Evolutionary conservation across 1,284 basidiomycete species (phyloP).

Genomic region (Spongiforma sp.): DNA sequence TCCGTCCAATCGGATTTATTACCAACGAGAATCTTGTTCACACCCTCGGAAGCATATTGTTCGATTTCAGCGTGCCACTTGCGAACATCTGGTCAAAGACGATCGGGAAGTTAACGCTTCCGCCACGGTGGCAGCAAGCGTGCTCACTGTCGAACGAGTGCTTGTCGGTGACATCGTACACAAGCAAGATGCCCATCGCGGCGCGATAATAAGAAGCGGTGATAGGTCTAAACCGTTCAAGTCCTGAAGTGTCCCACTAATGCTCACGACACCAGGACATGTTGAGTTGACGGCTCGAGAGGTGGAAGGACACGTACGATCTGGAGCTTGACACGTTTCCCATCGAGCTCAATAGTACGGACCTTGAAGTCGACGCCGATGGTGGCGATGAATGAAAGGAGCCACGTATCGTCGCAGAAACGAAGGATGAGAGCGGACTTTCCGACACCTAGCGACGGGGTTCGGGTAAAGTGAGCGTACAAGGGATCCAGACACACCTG

Average conservation of each 20-base stretch:
- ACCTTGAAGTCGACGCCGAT: slow-evolving; percentile 99
- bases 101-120: not conserved
- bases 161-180: slow-evolving; percentile 99
- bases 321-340: slow-evolving; percentile 95
- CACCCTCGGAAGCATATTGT: slow-evolving; percentile 97
- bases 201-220: slow-evolving; percentile 99
- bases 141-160: slow-evolving; percentile 94
- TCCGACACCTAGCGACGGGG: slow-evolving; percentile 77
- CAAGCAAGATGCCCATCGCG: slow-evolving; percentile 98
- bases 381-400: slow-evolving; percentile 99
- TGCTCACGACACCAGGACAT: slow-evolving; percentile 6
- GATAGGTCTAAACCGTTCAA: slow-evolving; percentile 99
- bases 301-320: too few relatives aligned
- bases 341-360: slow-evolving; percentile 95
- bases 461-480: not conserved
- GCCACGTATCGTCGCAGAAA: slow-evolving; percentile 99
- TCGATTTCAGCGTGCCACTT: slow-evolving; percentile 99
- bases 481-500: slow-evolving; percentile 58
- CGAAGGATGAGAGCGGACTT: slow-evolving; percentile 98
- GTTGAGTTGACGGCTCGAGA: too few relatives aligned
- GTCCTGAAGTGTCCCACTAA: slow-evolving; percentile 98
- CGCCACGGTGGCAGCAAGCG: slow-evolving; percentile 8
- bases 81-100: slow-evolving; percentile 80
- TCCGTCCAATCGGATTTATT: slow-evolving; percentile 99
- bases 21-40: slow-evolving; percentile 99